Evolutionary conservation across 1,284 basidiomycete genomes (phyloP), one percentile per base, ranked within the genome.

Genomic region (Ganoderma leucocontextum): DNA sequence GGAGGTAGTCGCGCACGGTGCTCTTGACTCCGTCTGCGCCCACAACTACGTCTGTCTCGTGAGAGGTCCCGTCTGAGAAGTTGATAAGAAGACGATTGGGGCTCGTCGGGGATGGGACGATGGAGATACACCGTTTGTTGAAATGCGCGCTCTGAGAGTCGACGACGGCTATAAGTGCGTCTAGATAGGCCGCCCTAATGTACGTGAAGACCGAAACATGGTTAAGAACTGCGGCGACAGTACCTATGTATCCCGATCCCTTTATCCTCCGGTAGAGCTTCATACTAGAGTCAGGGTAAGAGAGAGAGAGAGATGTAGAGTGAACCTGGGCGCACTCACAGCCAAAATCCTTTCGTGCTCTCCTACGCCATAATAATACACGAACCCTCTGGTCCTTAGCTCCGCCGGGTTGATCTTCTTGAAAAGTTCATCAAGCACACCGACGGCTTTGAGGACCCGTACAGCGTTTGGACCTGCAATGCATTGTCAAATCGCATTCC

Each of bases 1-100:
- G 72, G 25, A 64, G 35, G 22, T 44, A 79, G 39, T 72, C 70
- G 53, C 87, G 83, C 33, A 83, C 78, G 1, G 74, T 72, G 67
- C 87, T 88, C 73, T 80, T 84, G 65, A 89, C 75, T 2, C 87
- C 88, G 73, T 89, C 88, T 4, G 86, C 83, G 12, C 86, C 87
- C 62, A 90, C 80, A 33, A 89, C 81, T 8, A 89, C 73, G 66
- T 89, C 86, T 4, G 86, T 78, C 68, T 84, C 82, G 65, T 83
- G 76, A 0, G 78, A 79, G 4, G 83, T 82, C 8, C 84, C 84
- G 70, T 88, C 86, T 9, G 82, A 71, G 71, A 89, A 88, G 49
- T 80, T 75, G 3, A 89, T 70, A 17, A 76, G 62, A 5, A 80
- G 73, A 5, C 73, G 76, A 15, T 78, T 77, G 12, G 78, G 76